phyloP scores from a whole-genome alignment of 768 basidiomycete species.

The Collybia nuda region DNA sequence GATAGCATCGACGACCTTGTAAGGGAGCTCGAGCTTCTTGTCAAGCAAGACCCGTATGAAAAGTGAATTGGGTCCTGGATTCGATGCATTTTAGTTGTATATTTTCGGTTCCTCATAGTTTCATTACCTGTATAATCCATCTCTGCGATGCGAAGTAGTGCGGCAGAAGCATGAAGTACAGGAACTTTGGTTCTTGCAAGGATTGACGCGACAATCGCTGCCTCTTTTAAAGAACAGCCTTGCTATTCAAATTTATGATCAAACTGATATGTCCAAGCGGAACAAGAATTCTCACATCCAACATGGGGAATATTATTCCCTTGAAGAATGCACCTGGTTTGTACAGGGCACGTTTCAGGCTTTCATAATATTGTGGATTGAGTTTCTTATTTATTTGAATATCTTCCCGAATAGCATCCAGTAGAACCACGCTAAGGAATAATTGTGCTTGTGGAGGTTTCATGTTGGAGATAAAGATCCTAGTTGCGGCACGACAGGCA shows the following conservation, averaged over 20 bases:
- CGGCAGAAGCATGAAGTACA: slow-evolving; percentile 95
- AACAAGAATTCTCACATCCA: slow-evolving; percentile 62
- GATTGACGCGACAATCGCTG: slow-evolving; percentile 90
- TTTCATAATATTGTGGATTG: slow-evolving; percentile 91
- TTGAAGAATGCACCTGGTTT: slow-evolving; percentile 99
- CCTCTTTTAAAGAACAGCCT: slow-evolving; percentile 92
- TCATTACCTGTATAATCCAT: slow-evolving; percentile 90
- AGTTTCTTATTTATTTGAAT: slow-evolving; percentile 86
- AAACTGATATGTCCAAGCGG: not conserved
- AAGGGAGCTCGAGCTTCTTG: slow-evolving; percentile 97
- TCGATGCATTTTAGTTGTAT: not conserved
- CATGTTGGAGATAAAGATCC: slow-evolving; percentile 95
- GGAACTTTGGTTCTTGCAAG: slow-evolving; percentile 90
- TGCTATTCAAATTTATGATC: slow-evolving; percentile 25
- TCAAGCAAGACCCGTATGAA: slow-evolving; percentile 97
- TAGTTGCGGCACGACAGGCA: slow-evolving; percentile 90
- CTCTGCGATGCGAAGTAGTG: slow-evolving; percentile 86
- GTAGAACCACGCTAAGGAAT: slow-evolving; percentile 87
- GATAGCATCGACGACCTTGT: slow-evolving; percentile 95
- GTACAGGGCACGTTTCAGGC: slow-evolving; percentile 88
- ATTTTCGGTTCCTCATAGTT: not conserved
- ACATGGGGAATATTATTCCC: slow-evolving; percentile 92
- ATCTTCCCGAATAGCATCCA: slow-evolving; percentile 88
- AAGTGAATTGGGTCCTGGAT: slow-evolving; percentile 84
- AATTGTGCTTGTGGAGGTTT: slow-evolving; percentile 93